Percentiles rank a stretch among this genome's conserved stretches.
phyloP scores from a whole-genome alignment of 1,284 basidiomycete species.

The Ceratobasidium sp. region DNA sequence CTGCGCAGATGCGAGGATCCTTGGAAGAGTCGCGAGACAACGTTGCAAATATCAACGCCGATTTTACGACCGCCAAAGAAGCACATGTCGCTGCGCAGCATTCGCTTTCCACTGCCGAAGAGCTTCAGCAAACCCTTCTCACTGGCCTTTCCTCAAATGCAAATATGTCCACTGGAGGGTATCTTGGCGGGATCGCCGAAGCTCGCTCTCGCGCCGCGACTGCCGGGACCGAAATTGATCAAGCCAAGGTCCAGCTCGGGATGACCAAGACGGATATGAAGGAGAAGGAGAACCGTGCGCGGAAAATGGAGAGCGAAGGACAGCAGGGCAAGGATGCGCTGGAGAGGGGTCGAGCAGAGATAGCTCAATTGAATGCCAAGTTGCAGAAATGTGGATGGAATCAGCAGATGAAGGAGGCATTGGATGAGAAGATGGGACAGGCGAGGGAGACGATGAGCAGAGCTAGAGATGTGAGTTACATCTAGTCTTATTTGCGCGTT shows the following conservation, averaged over 20 bases:
- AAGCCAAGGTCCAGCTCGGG: conserved; percentile 80
- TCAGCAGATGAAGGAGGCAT: conserved; percentile 75
- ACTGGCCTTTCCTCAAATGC: conserved; percentile 85
- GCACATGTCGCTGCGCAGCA: conserved; percentile 75
- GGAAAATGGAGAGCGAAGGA: conserved; percentile 86
- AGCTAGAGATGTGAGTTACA: conserved; percentile 72
- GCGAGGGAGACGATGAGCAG: conserved; percentile 71
- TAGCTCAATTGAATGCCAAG: conserved; percentile 69
- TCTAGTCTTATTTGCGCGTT: conserved; percentile 25
- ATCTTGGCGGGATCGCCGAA: conserved; percentile 96
- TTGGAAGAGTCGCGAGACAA: conserved; percentile 71
- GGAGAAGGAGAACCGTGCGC: conserved; percentile 82
- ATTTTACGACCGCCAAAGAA: conserved; percentile 79
- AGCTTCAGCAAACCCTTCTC: conserved; percentile 93
- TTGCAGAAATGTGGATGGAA: conserved; percentile 83
- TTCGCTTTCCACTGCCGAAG: conserved; percentile 83
- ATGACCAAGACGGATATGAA: conserved; percentile 88
- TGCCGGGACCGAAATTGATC: conserved; percentile 87
- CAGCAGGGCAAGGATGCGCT: conserved; percentile 81
- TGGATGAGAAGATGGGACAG: conserved; percentile 71
- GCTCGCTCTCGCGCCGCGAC: conserved; percentile 83
- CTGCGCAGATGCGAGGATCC: conserved; percentile 67
- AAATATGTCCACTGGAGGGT: conserved; percentile 82
- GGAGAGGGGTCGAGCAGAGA: conserved; percentile 70
- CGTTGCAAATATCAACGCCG: conserved; percentile 70